Conservation (phyloP, 371 early-diverging fungal species). For the Capillidium rhysosporum region DNA sequence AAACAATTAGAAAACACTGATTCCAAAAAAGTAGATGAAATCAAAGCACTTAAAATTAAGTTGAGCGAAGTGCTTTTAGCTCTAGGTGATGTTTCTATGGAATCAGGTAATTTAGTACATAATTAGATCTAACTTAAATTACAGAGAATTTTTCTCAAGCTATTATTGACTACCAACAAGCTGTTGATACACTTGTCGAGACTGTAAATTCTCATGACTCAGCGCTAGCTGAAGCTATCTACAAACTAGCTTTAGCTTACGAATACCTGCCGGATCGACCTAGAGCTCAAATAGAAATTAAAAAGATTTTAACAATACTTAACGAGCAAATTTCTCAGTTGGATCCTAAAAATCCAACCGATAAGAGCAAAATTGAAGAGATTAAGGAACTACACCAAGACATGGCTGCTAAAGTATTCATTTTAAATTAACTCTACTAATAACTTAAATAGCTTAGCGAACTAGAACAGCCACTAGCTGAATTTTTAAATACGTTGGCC, state of each 20-base stretch:
- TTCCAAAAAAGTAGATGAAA: background rate
- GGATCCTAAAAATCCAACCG: background rate
- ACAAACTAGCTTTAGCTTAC: slow-evolving; percentile 45
- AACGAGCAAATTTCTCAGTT: background rate
- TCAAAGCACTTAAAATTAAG: slow-evolving; percentile 30
- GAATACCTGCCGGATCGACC: slow-evolving; percentile 23
- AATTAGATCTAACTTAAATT: background rate
- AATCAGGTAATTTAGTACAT: slow-evolving; percentile 27
- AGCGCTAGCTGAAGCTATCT: slow-evolving; percentile 61
- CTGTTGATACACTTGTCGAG: slow-evolving; percentile 38
- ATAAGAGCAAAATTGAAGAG: background rate
- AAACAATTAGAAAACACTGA: slow-evolving; percentile 13
- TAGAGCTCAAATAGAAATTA: background rate
- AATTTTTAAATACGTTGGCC: no score
- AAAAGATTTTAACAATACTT: background rate
- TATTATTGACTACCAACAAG: slow-evolving; percentile 39
- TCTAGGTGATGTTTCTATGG: slow-evolving; percentile 65
- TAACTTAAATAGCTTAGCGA: no score
- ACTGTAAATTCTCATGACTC: slow-evolving; percentile 36
- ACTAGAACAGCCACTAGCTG: no score
- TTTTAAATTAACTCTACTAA: no score
- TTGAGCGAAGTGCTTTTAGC: slow-evolving; percentile 45
- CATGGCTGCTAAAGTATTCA: background rate
- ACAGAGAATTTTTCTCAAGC: slow-evolving; percentile 69
- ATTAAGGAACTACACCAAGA: background rate